A percentile compares a stretch with the other conserved stretches of the same genome.
These are phyloP conservation scores for Curvularia sp. DNA, from an alignment of 2,329 filamentous ascomycete genomes.

Conservation along the genomic window DNA sequence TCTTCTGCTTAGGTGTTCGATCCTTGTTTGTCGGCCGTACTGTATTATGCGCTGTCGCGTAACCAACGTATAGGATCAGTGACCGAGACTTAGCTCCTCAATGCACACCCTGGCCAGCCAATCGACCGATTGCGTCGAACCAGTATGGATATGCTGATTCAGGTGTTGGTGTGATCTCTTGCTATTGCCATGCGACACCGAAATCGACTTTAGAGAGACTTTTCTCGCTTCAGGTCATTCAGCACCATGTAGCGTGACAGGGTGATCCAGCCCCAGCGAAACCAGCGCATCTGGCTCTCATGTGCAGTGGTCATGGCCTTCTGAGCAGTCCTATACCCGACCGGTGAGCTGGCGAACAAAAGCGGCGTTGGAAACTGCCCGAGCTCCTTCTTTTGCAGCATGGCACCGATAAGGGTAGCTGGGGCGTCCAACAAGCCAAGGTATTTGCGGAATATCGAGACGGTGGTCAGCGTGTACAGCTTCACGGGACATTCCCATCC, in stretches of 20 bases:
- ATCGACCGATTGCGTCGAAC: conserved; percentile 2
- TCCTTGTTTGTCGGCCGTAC: conserved; percentile 6
- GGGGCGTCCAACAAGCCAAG: conserved; percentile 75
- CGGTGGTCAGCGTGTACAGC: conserved; percentile 82
- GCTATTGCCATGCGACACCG: no score
- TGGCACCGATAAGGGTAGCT: conserved; percentile 69
- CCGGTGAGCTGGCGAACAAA: conserved; percentile 73
- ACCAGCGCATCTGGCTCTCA: conserved; percentile 98
- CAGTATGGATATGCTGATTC: not conserved
- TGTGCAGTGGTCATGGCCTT: conserved; percentile 89
- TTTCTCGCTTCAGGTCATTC: conserved; percentile 78
- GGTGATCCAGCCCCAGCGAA: conserved; percentile 93
- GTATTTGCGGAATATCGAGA: conserved; percentile 81
- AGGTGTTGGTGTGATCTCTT: not conserved
- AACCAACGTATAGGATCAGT: conserved; percentile 2
- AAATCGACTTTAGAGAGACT: conserved; percentile 33
- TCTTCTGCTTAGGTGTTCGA: conserved; percentile 6
- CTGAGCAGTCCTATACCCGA: conserved; percentile 72
- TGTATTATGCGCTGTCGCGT: conserved; percentile 5
- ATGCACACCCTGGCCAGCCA: not conserved
- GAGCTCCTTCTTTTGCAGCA: conserved; percentile 58
- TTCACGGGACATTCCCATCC: conserved; percentile 77
- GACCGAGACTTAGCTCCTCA: not conserved
- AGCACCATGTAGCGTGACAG: conserved; percentile 94
- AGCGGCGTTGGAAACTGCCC: conserved; percentile 64